phyloP scores from a whole-genome alignment of 2,329 filamentous ascomycete genomes.

The Rutstroemia sp. region DNA sequence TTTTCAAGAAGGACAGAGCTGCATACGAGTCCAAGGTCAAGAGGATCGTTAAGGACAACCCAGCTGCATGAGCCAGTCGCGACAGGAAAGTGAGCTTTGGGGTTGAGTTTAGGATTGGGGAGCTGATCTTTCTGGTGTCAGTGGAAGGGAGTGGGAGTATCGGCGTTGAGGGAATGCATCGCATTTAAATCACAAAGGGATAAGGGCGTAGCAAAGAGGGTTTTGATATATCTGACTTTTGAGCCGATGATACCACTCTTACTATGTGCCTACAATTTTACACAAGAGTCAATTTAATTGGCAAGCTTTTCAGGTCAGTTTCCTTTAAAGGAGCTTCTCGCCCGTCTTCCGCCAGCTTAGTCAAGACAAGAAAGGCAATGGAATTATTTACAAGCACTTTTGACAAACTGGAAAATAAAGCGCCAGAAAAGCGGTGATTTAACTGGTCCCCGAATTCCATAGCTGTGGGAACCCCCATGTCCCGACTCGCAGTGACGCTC shows the following conservation, averaged over 20 bases:
- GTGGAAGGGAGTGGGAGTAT: conserved; percentile 1
- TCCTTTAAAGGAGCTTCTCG: neutral
- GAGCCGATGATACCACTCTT: neutral
- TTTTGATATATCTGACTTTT: conserved; percentile 1
- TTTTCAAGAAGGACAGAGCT: conserved; percentile 81
- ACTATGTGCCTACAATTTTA: neutral
- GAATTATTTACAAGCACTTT: neutral
- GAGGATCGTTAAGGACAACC: conserved; percentile 84
- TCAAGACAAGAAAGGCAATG: neutral
- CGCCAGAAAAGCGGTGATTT: neutral
- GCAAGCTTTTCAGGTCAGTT: neutral
- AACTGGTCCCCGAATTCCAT: neutral
- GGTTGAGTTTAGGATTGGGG: neutral
- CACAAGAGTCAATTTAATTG: neutral
- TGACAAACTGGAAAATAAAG: neutral
- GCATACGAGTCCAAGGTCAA: conserved; percentile 88
- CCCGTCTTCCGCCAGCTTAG: neutral
- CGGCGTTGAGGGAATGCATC: conserved; percentile 5
- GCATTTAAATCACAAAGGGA: neutral
- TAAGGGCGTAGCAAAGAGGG: conserved; percentile 2
- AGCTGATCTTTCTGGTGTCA: neutral
- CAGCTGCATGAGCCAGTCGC: conserved; percentile 49
- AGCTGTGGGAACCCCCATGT: neutral
- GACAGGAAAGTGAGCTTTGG: neutral
- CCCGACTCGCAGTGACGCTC: too few relatives aligned